phyloP scores from a whole-genome alignment of 2,329 filamentous ascomycete species.

The Exophiala sp. region DNA sequence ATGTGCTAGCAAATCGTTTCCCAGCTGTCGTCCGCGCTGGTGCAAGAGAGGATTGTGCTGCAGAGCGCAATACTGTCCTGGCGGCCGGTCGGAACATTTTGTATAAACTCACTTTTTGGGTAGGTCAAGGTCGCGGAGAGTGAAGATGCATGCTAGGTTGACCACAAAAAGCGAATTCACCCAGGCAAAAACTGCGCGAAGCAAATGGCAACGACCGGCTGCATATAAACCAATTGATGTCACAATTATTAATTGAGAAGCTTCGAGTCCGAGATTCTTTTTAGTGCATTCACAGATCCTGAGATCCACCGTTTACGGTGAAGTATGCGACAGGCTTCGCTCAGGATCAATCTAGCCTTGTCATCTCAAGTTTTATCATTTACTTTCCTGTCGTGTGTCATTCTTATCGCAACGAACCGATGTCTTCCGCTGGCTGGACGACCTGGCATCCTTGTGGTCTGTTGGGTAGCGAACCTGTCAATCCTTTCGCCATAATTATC shows the following conservation, averaged over 20 bases:
- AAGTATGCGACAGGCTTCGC: too few species aligned
- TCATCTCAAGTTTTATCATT: too few species aligned
- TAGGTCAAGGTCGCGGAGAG: neutral
- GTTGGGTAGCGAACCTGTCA: slow-evolving; percentile 10
- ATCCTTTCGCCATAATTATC: slow-evolving; percentile 49
- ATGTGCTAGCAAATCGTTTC: slow-evolving; percentile 55
- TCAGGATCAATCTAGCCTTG: too few species aligned
- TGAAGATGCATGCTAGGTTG: slow-evolving; percentile 4
- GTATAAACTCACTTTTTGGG: neutral
- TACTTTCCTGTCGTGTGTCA: neutral
- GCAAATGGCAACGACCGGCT: neutral
- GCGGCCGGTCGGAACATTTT: slow-evolving; percentile 53
- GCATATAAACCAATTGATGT: neutral
- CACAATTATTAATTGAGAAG: slow-evolving; percentile 1
- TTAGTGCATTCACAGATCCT: neutral
- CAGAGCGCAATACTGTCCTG: slow-evolving; percentile 41
- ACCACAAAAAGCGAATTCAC: neutral
- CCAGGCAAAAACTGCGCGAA: neutral
- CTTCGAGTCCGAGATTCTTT: neutral
- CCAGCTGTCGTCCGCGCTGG: slow-evolving; percentile 15
- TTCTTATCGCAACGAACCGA: neutral
- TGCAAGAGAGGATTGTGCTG: slow-evolving; percentile 16
- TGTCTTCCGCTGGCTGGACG: neutral
- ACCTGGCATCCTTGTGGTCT: slow-evolving; percentile 24
- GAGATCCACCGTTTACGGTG: neutral